Base-by-base conservation (phyloP, 305 asterid genomes). In the Plantago coronopus region DNA sequence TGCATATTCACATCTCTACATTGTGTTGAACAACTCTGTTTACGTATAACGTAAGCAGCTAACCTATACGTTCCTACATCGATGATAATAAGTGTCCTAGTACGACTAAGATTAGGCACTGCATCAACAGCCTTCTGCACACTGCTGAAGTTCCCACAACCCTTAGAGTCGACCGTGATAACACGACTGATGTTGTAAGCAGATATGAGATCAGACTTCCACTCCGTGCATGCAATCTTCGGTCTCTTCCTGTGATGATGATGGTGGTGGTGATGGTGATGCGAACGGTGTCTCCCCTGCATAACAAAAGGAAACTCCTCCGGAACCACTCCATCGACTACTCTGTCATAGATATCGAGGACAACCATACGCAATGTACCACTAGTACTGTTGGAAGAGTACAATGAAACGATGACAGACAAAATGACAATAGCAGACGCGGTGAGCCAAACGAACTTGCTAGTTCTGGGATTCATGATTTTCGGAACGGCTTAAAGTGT, bases 61-160 rank as follows among this genome's bases (percentile, higher is more conserved):
- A 58, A 84, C 95, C 86, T 82, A 76, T 83, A 88, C 16, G 88
- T 86, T 72, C 97, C 97, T 0, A 87, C 72, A 67, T 77, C 81
- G 8, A 88, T 58, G 16, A 72, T 60, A 53, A 91, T 80, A 17
- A 91, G 90, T 6, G 89, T 78, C 70, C 71, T 73, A 49, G 76
- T 47, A 7, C 69, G 45, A 68, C 82, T 76, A 21, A 66, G 57
- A 73, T 86, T 95, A n/a, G 94, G 93, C 53, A 69, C 72, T 1
- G 83, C 77, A 46, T 91, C 94, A 15, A 91, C 71, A 1, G 98
- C 98, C 66, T 81, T 77, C 61, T 91, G 95, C 29, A 86, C 64
- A 40, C 80, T 81, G 76, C 82, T 83, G 61, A 84, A 91, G 72
- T 83, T 84, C 15, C 76, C 94, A 59, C 95, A 91, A 15, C 94